phyloP scores from a whole-genome alignment of 176 grass and related monocot genomes.

The Triticum urartu region DNA sequence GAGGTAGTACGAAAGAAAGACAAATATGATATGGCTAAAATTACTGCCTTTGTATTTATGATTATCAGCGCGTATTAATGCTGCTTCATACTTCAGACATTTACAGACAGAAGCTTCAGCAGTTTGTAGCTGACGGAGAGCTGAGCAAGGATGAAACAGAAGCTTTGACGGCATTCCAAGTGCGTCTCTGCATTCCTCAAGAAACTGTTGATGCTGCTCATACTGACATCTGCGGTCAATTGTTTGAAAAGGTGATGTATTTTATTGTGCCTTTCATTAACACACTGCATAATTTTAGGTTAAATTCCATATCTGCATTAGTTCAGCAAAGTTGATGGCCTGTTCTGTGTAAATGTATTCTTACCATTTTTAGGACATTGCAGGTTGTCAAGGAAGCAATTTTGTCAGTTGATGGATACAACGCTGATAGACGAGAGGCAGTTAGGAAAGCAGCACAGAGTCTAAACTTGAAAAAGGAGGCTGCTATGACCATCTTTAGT shows the following conservation, averaged over 20 bases:
- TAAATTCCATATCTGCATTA: constrained; percentile 7
- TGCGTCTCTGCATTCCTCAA: constrained; percentile 93
- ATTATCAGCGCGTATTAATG: constrained; percentile 35
- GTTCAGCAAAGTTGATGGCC: constrained; percentile 9
- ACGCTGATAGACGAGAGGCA: constrained; percentile 58
- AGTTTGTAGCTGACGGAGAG: constrained; percentile 79
- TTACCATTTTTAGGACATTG: constrained; percentile 35
- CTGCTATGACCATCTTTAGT: constrained; percentile 86
- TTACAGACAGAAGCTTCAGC: constrained; percentile 97
- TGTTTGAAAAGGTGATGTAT: constrained; percentile 89
- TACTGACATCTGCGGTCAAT: constrained; percentile 76
- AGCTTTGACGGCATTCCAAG: constrained; percentile 78
- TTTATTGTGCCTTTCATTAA: constrained; percentile 17
- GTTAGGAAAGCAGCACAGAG: constrained; percentile 87
- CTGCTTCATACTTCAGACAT: constrained; percentile 68
- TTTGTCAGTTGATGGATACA: constrained; percentile 80
- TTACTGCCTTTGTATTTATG: constrained; percentile 9
- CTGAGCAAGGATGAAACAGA: constrained; percentile 85
- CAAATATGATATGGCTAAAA: constrained; percentile 1
- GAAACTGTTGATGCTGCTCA: constrained; percentile 72
- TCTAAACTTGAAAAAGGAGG: constrained; percentile 75
- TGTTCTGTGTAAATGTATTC: constrained; percentile 29
- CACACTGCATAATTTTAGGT: constrained; percentile 22
- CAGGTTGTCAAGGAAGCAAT: constrained; percentile 86
- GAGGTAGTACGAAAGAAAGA: not conserved